Evolutionary conservation across 2,329 filamentous ascomycete species (phyloP), one percentile per base, ranked within the genome.

Genomic region (Thermoascus crustaceus): DNA sequence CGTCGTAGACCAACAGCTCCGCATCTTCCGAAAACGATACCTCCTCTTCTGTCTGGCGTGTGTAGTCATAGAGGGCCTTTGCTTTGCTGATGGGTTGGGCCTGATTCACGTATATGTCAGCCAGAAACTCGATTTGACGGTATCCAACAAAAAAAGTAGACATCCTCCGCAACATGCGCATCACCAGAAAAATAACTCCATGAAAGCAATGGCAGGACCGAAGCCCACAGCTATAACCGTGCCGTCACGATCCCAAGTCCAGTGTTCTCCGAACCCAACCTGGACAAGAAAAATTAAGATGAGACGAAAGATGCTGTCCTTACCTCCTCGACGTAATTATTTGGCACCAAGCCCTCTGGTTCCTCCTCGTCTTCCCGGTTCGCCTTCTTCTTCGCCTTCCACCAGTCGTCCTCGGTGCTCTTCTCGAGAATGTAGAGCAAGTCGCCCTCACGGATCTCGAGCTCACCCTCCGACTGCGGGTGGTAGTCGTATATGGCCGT

Each of bases 11-110:
- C 41, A 83, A 71, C 32, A 98, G 73, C 29, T 77, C 65, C 25
- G 82, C 80, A 56, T 94, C 88, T 67, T 98, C 91, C 32, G 85
- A 76, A 57, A 98, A 96, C 16, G 89, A 96, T 7, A 98, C 72
- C 64, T 98, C 91, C 63, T 98, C 91, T 55, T 98, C 91, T 16
- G 91, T 98, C 66, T 98, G 91, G 50, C 89, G 78, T 33, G 85
- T 85, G 61, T 98, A 98, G 61, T 98, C 91, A 68, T 89, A 98
- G n/a, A 96, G 75, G n/a, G 91, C 85, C 60, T 82, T 87, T 32
- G 89, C 91, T 47, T 80, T 73, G 42, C 76, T 69, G 42, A 76
- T 62, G 16, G 83, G 75, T 50, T 73, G 67, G 39, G 80, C 80
- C 79, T 85, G 48, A 21, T 32, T 9, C 8, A 11, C 10, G 18